Conservation (phyloP, 345 rosid species). For the Ceriops zippeliana region DNA sequence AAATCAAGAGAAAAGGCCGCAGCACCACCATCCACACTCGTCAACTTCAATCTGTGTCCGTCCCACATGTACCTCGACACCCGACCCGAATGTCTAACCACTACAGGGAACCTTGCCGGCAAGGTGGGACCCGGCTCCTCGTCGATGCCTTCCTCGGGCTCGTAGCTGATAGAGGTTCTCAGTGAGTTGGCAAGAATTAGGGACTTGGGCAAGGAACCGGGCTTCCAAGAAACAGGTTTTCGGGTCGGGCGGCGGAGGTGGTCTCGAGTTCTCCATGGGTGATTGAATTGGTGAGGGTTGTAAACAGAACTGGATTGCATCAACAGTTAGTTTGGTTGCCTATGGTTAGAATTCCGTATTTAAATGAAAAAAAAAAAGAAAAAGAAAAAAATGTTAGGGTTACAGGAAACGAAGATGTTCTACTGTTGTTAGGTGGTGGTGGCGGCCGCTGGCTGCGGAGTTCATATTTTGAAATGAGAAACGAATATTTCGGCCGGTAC, state of each 20-base stretch:
- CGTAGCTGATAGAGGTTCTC: conserved; percentile 35
- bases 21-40: conserved; percentile 40
- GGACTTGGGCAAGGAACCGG: conserved; percentile 13
- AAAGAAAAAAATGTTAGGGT: too few species aligned
- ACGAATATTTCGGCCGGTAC: too few species aligned
- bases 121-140: conserved; percentile 3
- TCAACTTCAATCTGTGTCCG: conserved; percentile 39
- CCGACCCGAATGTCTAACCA: conserved; percentile 41
- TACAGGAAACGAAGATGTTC: too few species aligned
- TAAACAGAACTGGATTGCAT: conserved; percentile 47
- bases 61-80: conserved; percentile 65
- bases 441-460: too few species aligned
- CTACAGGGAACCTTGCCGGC: conserved; percentile 46
- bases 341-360: too few species aligned
- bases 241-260: not conserved
- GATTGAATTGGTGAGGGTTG: conserved; percentile 17
- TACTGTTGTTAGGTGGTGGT: too few species aligned
- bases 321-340: conserved; percentile 5
- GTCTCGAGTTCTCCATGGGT: conserved; percentile 28
- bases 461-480: too few species aligned
- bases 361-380: too few species aligned
- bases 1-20: conserved; percentile 32
- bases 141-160: conserved; percentile 35
- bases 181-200: conserved; percentile 28
- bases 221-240: conserved; percentile 16